phyloP scores from a whole-genome alignment of 1,284 basidiomycete genomes.

The Ceratobasidium sp. region DNA sequence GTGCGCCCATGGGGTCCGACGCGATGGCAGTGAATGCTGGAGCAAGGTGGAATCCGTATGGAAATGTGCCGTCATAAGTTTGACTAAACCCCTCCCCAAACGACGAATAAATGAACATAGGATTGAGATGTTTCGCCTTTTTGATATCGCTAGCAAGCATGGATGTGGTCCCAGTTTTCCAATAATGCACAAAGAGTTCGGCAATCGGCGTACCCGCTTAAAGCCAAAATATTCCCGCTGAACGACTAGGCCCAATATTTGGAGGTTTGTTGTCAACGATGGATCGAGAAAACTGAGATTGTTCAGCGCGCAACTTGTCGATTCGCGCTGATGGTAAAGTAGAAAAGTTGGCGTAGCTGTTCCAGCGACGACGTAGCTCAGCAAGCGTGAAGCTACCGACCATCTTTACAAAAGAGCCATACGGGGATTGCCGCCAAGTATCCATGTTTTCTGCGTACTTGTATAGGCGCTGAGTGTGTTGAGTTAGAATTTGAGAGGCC shows the following conservation, averaged over 20 bases:
- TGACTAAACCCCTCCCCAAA: background rate
- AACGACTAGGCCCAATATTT: background rate
- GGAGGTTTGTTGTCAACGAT: background rate
- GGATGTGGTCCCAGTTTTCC: constrained; percentile 16
- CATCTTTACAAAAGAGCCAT: background rate
- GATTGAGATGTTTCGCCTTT: constrained; percentile 4
- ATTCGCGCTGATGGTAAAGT: background rate
- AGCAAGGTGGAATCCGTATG: background rate
- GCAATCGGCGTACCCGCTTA: background rate
- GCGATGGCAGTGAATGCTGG: background rate
- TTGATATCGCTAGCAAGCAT: background rate
- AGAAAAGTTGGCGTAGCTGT: constrained; percentile 13
- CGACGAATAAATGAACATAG: background rate
- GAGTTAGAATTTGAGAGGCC: background rate
- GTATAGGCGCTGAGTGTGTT: background rate
- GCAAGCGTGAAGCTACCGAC: background rate
- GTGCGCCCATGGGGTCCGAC: background rate
- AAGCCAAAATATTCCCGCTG: constrained; percentile 14
- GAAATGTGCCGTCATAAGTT: background rate
- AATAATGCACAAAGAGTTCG: constrained; percentile 1
- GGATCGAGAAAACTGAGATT: background rate
- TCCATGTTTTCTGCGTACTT: background rate
- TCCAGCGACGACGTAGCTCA: constrained; percentile 14
- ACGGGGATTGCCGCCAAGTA: background rate
- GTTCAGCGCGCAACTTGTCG: background rate